phyloP scores from a whole-genome alignment of 805 yeast species.

The Maudiozyma barnettii region DNA sequence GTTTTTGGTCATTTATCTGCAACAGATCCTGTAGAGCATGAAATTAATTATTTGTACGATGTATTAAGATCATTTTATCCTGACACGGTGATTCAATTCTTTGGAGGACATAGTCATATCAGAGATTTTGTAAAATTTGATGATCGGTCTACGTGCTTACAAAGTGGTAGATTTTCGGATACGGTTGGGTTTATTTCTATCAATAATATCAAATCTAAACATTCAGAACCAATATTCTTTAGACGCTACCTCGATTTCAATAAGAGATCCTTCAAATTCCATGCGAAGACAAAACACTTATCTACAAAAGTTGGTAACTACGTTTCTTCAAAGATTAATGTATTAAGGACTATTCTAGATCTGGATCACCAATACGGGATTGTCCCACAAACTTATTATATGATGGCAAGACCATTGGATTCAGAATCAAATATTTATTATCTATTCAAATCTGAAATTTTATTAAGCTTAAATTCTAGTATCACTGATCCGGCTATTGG shows the following conservation, averaged over 20 bases:
- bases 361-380: conserved; percentile 51
- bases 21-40: conserved; percentile 28
- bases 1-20: conserved; percentile 77
- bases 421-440: conserved; percentile 49
- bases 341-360: conserved; percentile 38
- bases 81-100: conserved; percentile 59
- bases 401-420: conserved; percentile 57
- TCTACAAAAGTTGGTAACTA: conserved; percentile 46
- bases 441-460: conserved; percentile 46
- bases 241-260: conserved; percentile 82
- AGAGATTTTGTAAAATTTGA: conserved; percentile 74
- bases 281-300: conserved; percentile 37
- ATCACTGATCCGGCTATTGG: conserved; percentile 24
- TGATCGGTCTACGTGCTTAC: conserved; percentile 60
- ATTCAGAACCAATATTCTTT: conserved; percentile 29
- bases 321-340: conserved; percentile 37
- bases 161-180: conserved; percentile 88
- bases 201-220: conserved; percentile 18
- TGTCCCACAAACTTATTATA: conserved; percentile 57
- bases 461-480: conserved; percentile 33
- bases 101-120: conserved; percentile 93
- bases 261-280: conserved; percentile 57
- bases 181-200: conserved; percentile 84
- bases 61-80: conserved; percentile 53
- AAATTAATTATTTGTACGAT: conserved; percentile 30